phyloP scores from a whole-genome alignment of 2,329 filamentous ascomycete genomes.

The Hypoxylon rubiginosum region DNA sequence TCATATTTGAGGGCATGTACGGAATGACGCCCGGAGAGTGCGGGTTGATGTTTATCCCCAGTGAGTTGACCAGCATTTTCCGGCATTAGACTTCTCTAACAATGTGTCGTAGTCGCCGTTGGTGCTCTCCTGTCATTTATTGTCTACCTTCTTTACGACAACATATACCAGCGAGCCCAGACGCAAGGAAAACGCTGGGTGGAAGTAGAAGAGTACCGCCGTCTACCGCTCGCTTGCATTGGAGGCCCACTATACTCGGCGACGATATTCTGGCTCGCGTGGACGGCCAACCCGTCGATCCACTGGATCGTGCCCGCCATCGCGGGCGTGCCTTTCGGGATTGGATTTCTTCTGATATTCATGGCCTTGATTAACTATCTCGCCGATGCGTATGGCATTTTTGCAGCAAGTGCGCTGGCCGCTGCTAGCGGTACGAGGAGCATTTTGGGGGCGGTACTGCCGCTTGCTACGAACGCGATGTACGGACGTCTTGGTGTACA shows the following conservation, averaged over 20 bases:
- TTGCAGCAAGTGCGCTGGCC: conserved; percentile 68
- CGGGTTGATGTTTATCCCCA: conserved; percentile 50
- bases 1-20: conserved; percentile 60
- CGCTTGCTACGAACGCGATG: conserved; percentile 63
- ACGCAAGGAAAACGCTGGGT: conserved; percentile 10
- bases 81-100: background rate
- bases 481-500: conserved; percentile 62
- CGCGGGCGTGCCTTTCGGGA: conserved; percentile 25
- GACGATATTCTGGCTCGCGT: conserved; percentile 35
- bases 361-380: conserved; percentile 63
- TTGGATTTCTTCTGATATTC: conserved; percentile 53
- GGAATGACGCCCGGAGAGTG: conserved; percentile 59
- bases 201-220: conserved; percentile 21
- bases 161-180: conserved; percentile 3
- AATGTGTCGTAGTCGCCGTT: background rate
- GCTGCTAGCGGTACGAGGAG: conserved; percentile 70
- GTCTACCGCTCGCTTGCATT: conserved; percentile 28
- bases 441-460: conserved; percentile 69
- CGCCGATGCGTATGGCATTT: conserved; percentile 65
- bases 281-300: conserved; percentile 17
- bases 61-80: background rate
- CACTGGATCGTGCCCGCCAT: conserved; percentile 26
- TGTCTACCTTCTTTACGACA: background rate
- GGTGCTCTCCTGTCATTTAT: background rate
- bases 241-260: conserved; percentile 22